Conservation (phyloP, 176 grass and related monocot genomes). For the Juncus effusus region DNA sequence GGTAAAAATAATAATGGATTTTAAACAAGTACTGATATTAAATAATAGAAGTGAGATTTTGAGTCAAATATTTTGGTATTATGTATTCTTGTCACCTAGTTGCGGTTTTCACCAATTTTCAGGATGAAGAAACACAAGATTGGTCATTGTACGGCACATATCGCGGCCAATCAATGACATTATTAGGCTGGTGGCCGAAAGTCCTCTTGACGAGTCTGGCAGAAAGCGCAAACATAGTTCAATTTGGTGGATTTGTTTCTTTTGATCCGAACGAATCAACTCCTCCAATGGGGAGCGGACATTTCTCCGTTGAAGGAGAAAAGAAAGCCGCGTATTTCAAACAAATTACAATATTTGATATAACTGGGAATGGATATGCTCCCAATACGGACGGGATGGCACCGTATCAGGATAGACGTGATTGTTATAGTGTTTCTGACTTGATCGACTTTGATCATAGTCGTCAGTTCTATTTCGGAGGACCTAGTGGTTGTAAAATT, state of each 20-base stretch:
- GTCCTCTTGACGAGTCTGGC: background rate
- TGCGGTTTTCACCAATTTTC: too few species aligned
- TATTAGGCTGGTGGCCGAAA: background rate
- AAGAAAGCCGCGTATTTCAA: background rate
- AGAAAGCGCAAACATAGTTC: background rate
- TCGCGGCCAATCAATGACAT: background rate
- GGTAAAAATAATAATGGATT: too few species aligned
- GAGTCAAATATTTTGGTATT: too few species aligned
- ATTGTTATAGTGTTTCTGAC: background rate
- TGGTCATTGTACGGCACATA: too few species aligned
- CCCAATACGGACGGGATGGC: background rate
- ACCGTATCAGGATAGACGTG: background rate
- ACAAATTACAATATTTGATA: background rate
- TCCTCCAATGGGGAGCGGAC: slow-evolving; percentile 1
- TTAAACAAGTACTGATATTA: too few species aligned
- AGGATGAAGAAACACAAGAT: too few species aligned
- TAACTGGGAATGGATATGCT: background rate
- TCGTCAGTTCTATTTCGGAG: too few species aligned
- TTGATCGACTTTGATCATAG: background rate
- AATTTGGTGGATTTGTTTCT: background rate
- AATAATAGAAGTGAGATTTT: too few species aligned
- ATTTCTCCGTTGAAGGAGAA: background rate
- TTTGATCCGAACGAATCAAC: background rate
- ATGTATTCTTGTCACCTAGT: too few species aligned
- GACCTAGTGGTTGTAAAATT: too few species aligned